Base-by-base conservation (phyloP, 495 filamentous ascomycete genomes). In the Neurospora sp. region DNA sequence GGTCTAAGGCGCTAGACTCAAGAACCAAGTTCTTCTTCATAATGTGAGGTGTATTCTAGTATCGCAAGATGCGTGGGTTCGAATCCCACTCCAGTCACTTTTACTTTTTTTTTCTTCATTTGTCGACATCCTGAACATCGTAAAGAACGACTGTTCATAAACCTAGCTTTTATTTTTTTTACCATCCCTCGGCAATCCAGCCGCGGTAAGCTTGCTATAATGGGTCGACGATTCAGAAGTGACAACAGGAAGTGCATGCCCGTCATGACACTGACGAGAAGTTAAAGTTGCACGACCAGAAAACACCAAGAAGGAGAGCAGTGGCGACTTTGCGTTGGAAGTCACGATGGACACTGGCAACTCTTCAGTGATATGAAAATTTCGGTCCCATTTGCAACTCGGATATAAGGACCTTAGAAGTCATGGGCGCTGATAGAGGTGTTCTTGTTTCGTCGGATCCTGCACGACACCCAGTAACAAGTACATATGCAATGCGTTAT, bases 1-100 rank as follows among this genome's bases (percentile, higher is more conserved):
- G 69, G 69, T 70, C 42, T 70, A 70, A 70, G 69, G 69, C 69
- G 69, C 40, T 70, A 44, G 69, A 42, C 42, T 70, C 42, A 70
- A 61, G 53, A 61, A 61, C 53, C 3, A 61, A 70, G 69, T 70
- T 70, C 40, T 44, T 74, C 70, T 71, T 59, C 44, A 10, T 45
- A 31, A 16, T 3, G 53, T 35, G 53, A 61, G 27, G 53, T 61
- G 53, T 2, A 31, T 61, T 61, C 53, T 61, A 61, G 53, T 48
- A 35, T 71, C 53, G 70, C 5, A 48, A 70, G 69, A 70, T 16
- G 69, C 69, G 69, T 17, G 69, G 10, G 69, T 70, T 70, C 69
- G 69, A 70, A 70, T 45, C 69, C 10, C 69, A 17, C 69, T 70
- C 4, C 69, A 40, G 40, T 40, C 69, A 70, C 27, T 70, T 38